Base-by-base conservation (phyloP, 139 green algal genomes). In the Auxenochlorella pyrenoidosa region DNA sequence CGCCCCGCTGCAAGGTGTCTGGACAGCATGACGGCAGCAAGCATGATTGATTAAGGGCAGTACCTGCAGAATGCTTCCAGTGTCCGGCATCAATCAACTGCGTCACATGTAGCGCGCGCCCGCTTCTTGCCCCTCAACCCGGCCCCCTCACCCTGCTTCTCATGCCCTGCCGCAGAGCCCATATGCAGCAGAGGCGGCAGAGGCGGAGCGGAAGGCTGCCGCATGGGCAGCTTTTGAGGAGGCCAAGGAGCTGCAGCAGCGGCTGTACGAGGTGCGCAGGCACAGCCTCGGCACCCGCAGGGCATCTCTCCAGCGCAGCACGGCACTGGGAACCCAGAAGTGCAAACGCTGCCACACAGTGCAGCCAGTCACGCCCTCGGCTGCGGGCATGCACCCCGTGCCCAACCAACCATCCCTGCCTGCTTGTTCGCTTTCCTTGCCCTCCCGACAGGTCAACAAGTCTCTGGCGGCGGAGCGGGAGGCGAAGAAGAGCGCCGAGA, bases 401-500 rank as follows among this genome's bases (percentile, higher is more conserved):
- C 34, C 34, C 19, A 30, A 8, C 12, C 70, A 1, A 32, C 8
- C 63, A 19, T 32, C 13, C 34, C 36, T 77, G 36, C 30, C n/a
- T 58, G 2, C 40, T 8, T 0, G n/a, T 43, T 24, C 43, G 10
- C 65, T 40, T 6, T 73, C 22, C 59, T 63, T 3, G 3, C 13
- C 12, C 12, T 22, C 68, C 32, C 4, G 22, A 2, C 73, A 80
- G 40, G 73, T 80, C 8, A 60, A 81, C 43, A n/a, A 34, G 10
- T 63, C 26, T 5, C 44, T 81, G 75, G 43, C 75, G 30, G 75
- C 44, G 28, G 75, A 81, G 75, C 43, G 75, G 12, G 75, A 81
- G 75, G 75, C 75, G 1, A 81, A 81, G 32, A 81, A 81, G 75
- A 59, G 43, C 28, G 75, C 75, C 21, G 75, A 81, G 44, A 81